phyloP scores from a whole-genome alignment of 2,329 filamentous ascomycete species.

The Fusarium robinianum region DNA sequence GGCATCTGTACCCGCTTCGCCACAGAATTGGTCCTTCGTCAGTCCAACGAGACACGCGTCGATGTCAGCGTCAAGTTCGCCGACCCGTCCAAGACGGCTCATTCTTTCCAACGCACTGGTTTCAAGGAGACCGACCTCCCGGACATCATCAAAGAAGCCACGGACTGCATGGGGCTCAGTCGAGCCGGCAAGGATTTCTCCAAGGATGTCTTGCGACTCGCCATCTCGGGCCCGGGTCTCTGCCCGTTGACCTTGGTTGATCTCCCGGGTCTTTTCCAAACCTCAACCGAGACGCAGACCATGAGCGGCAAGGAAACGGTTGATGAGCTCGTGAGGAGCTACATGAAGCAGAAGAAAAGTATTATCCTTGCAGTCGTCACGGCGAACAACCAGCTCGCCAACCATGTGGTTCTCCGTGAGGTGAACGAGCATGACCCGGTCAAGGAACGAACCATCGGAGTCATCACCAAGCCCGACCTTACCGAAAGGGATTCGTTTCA shows the following conservation, averaged over 20 bases:
- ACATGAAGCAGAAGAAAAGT: slow-evolving; percentile 61
- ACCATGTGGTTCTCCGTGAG: slow-evolving; percentile 55
- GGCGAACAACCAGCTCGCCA: slow-evolving; percentile 54
- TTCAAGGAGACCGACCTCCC: slow-evolving; percentile 50
- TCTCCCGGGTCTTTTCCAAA: slow-evolving; percentile 53
- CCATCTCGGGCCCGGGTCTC: slow-evolving; percentile 50
- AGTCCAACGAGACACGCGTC: slow-evolving; percentile 42
- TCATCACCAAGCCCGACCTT: slow-evolving; percentile 61
- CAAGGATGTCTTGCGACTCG: slow-evolving; percentile 51
- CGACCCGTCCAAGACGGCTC: slow-evolving; percentile 22
- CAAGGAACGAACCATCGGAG: slow-evolving; percentile 55
- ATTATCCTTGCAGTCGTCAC: slow-evolving; percentile 62
- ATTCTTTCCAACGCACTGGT: slow-evolving; percentile 38
- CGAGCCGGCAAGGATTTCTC: slow-evolving; percentile 44
- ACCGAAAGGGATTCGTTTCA: slow-evolving; percentile 44
- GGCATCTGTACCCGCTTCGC: slow-evolving; percentile 64
- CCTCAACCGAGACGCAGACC: slow-evolving; percentile 41
- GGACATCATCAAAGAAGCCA: slow-evolving; percentile 56
- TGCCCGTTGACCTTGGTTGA: slow-evolving; percentile 59
- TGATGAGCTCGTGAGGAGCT: slow-evolving; percentile 49
- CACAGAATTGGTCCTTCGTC: slow-evolving; percentile 61
- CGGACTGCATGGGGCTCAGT: slow-evolving; percentile 52
- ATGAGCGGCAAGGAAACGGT: slow-evolving; percentile 40
- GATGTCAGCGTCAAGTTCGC: slow-evolving; percentile 50
- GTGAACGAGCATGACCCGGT: slow-evolving; percentile 49